Conservation (phyloP, 371 early-diverging fungal genomes). For the Mucor indicus region DNA sequence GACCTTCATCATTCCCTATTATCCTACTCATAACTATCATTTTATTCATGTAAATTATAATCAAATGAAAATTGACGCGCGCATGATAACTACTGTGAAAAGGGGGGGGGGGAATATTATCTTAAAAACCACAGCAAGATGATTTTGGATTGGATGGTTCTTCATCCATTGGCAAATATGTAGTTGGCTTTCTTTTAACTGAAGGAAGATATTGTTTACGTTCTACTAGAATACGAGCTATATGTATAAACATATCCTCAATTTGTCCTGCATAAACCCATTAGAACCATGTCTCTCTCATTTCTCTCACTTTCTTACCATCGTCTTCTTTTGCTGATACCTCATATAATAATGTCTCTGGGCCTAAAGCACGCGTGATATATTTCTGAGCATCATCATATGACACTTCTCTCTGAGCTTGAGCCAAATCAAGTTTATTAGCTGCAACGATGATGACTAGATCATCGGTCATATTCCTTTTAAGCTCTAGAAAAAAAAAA, state of each 20-base stretch:
- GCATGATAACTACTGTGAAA: no score
- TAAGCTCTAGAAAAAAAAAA: constrained; percentile 45
- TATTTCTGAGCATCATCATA: constrained; percentile 59
- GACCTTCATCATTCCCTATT: no score
- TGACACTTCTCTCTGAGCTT: constrained; percentile 55
- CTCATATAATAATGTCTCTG: constrained; percentile 62
- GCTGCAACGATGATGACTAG: constrained; percentile 75
- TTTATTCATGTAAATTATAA: no score
- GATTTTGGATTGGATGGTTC: constrained; percentile 32
- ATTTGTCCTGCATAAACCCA: constrained; percentile 47
- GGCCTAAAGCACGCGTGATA: constrained; percentile 55
- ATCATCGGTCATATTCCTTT: constrained; percentile 67
- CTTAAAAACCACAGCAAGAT: constrained; percentile 37
- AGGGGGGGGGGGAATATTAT: constrained; percentile 1
- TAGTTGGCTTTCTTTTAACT: constrained; percentile 23
- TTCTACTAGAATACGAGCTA: constrained; percentile 59
- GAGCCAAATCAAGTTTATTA: constrained; percentile 72
- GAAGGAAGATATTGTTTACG: constrained; percentile 45
- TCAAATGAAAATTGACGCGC: no score
- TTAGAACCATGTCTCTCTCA: no score
- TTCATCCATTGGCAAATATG: constrained; percentile 30
- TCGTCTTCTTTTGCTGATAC: constrained; percentile 74
- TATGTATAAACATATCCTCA: constrained; percentile 62
- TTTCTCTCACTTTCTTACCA: constrained; percentile 52
- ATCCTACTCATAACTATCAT: no score